phyloP scores from a whole-genome alignment of 2,329 filamentous ascomycete species.

The Ophiostoma perfectum region DNA sequence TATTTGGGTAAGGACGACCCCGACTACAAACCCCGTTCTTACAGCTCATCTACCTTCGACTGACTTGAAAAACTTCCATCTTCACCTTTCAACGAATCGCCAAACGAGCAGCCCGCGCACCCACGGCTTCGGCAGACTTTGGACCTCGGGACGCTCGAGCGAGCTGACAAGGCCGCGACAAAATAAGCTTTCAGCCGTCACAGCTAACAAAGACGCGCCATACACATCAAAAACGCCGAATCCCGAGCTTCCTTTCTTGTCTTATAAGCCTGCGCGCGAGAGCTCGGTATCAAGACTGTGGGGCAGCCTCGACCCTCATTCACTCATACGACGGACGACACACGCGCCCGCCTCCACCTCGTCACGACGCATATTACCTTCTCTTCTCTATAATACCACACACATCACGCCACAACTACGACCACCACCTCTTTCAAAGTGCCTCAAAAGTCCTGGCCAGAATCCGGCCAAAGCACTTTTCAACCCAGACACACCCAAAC shows the following conservation, averaged over 20 bases:
- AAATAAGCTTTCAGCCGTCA: not conserved
- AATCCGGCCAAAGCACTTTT: too few relatives aligned
- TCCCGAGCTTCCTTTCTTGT: not conserved
- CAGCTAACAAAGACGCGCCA: too few relatives aligned
- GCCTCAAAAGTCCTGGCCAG: too few relatives aligned
- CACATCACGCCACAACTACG: not conserved
- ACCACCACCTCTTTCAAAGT: not conserved
- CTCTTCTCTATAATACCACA: not conserved
- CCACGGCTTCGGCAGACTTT: not conserved
- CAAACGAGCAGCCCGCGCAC: not conserved
- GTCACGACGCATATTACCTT: not conserved
- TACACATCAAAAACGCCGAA: not conserved
- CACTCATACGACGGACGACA: not conserved
- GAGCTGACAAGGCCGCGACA: too few relatives aligned
- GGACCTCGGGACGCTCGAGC: not conserved
- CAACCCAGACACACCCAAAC: not conserved
- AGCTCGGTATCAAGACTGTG: not conserved
- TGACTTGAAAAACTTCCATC: too few relatives aligned
- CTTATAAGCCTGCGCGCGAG: too few relatives aligned
- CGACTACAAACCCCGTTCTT: not conserved
- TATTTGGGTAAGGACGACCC: slow-evolving; percentile 13
- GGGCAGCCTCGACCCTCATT: not conserved
- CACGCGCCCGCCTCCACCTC: not conserved
- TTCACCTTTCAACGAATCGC: not conserved
- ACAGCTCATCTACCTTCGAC: not conserved